These are phyloP conservation scores for Pichia nakasei DNA, from an alignment of 805 yeast species.

Conservation along the genomic window DNA sequence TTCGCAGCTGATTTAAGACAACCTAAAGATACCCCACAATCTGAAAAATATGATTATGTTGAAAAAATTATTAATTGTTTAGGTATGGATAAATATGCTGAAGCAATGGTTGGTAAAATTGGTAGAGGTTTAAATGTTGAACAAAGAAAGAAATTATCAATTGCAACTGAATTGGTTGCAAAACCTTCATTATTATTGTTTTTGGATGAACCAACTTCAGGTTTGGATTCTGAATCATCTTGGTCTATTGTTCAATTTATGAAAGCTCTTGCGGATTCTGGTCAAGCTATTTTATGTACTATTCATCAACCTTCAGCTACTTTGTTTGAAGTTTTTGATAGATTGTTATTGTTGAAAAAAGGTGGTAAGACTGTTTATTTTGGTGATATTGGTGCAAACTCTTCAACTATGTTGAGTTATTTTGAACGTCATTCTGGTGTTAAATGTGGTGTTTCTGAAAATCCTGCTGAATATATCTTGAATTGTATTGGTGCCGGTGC, in stretches of 20 bases:
- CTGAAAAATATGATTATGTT: conserved; percentile 35
- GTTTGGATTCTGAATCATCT: conserved; percentile 49
- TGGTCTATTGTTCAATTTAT: conserved; percentile 47
- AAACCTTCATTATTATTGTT: conserved; percentile 44
- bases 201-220: conserved; percentile 55
- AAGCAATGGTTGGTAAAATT: conserved; percentile 39
- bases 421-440: conserved; percentile 52
- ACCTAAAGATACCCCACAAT: conserved; percentile 29
- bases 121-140: conserved; percentile 46
- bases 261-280: conserved; percentile 40
- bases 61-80: conserved; percentile 33
- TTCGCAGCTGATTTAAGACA: conserved; percentile 46
- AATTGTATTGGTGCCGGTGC: conserved; percentile 79
- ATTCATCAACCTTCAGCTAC: conserved; percentile 44
- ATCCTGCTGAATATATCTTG: conserved; percentile 71
- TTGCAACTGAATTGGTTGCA: conserved; percentile 48
- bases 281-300: conserved; percentile 49
- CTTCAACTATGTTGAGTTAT: conserved; percentile 34
- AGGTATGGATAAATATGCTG: conserved; percentile 38
- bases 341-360: conserved; percentile 37
- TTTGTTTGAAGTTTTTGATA: conserved; percentile 35
- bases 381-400: conserved; percentile 44
- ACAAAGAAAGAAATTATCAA: conserved; percentile 43
- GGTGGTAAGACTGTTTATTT: conserved; percentile 47
- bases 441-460: conserved; percentile 51